These are phyloP conservation scores for Scutellaria baicalensis DNA, from an alignment of 257 asterid species.

Conservation along the genomic window DNA sequence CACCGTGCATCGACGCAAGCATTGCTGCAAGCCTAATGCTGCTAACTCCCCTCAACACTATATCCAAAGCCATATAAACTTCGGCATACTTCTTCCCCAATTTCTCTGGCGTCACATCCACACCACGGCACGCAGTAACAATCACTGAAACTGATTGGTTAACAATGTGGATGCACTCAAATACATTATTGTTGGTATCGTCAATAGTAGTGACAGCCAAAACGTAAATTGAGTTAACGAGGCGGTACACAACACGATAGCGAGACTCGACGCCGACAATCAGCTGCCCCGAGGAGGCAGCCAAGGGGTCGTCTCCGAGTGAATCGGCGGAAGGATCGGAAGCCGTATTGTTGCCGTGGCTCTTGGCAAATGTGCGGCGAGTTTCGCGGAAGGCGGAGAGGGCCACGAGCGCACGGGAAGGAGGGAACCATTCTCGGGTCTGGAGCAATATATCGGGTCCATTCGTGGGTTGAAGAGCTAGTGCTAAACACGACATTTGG, in stretches of 20 bases:
- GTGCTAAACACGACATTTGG: constrained; percentile 74
- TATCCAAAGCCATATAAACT: constrained; percentile 95
- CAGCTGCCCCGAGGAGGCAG: constrained; percentile 92
- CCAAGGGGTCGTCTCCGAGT: constrained; percentile 89
- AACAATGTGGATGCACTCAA: constrained; percentile 80
- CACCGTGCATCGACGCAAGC: constrained; percentile 97
- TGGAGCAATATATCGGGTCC: constrained; percentile 90
- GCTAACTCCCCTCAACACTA: constrained; percentile 85
- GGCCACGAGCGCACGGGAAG: constrained; percentile 88
- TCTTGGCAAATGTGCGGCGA: constrained; percentile 67
- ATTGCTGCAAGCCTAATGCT: constrained; percentile 88
- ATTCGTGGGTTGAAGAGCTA: constrained; percentile 84
- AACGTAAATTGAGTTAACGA: constrained; percentile 89
- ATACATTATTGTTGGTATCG: constrained; percentile 72
- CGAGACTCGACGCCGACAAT: constrained; percentile 86
- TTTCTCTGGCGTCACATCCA: constrained; percentile 93
- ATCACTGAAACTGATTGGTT: constrained; percentile 89
- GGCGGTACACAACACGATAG: constrained; percentile 82
- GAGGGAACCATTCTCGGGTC: constrained; percentile 98
- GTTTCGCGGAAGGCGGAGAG: constrained; percentile 86
- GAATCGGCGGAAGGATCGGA: constrained; percentile 49
- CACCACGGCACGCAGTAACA: constrained; percentile 93
- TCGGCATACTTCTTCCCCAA: constrained; percentile 86
- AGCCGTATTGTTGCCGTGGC: constrained; percentile 2
- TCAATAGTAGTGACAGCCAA: constrained; percentile 77